A percentile compares a stretch with the other conserved stretches of the same genome.
phyloP scores from a whole-genome alignment of 2,329 filamentous ascomycete species.

The Cryphonectria radicalis region DNA sequence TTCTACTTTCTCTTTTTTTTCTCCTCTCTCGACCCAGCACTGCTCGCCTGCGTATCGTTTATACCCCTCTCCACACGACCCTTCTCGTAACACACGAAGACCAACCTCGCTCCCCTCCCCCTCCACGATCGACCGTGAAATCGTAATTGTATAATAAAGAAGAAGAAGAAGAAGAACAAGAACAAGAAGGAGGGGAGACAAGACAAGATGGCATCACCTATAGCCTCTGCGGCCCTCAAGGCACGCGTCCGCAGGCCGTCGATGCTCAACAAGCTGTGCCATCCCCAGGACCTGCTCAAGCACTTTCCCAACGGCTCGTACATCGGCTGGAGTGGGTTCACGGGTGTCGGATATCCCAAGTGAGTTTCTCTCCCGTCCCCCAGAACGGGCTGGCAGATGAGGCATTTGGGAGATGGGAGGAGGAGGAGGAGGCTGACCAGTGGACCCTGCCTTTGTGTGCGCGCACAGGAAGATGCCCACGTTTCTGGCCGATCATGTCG shows the following conservation, averaged over 20 bases:
- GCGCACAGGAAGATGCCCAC: conserved; percentile 75
- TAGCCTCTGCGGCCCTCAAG: conserved; percentile 75
- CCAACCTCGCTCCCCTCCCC: neutral
- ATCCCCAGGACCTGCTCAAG: conserved; percentile 77
- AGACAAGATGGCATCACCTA: conserved; percentile 50
- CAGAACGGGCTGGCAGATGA: neutral
- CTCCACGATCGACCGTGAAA: neutral
- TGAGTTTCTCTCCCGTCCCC: conserved; percentile 46
- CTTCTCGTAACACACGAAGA: neutral
- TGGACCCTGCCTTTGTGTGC: too few relatives aligned
- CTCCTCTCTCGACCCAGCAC: neutral
- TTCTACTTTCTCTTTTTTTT: neutral
- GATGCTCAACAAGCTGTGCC: conserved; percentile 78
- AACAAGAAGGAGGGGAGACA: neutral
- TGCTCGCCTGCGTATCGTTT: neutral
- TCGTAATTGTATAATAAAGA: neutral
- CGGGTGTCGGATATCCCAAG: conserved; percentile 89
- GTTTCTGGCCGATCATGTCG: conserved; percentile 85
- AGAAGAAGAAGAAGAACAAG: neutral
- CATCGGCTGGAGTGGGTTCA: conserved; percentile 90
- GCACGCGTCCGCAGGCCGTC: conserved; percentile 75
- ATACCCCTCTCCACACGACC: conserved; percentile 1
- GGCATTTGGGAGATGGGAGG: neutral
- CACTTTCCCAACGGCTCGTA: conserved; percentile 86
- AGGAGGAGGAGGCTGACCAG: conserved; percentile 21